These are phyloP conservation scores for Phyllosticta citrichinensis DNA, from an alignment of 2,329 filamentous ascomycete genomes.

Conservation along the genomic window DNA sequence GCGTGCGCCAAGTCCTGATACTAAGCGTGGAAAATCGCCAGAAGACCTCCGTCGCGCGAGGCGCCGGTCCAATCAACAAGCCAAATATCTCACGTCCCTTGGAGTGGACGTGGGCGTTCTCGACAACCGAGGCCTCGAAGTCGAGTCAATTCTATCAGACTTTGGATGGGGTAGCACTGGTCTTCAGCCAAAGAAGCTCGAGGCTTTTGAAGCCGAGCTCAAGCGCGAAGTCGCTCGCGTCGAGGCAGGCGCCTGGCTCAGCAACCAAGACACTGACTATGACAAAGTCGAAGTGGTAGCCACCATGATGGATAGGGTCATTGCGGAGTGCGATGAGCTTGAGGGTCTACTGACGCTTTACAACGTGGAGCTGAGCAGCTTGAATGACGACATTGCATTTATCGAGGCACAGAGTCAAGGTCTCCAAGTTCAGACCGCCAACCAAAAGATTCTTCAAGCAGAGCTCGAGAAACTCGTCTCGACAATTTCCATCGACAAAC, in stretches of 20 bases:
- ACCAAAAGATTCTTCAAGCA: constrained; percentile 85
- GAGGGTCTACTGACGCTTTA: constrained; percentile 92
- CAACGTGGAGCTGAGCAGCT: constrained; percentile 83
- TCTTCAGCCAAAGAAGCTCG: constrained; percentile 63
- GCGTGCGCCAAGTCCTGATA: constrained; percentile 30
- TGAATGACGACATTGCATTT: constrained; percentile 91
- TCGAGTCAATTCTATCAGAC: constrained; percentile 72
- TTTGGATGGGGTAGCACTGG: constrained; percentile 80
- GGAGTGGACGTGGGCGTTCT: constrained; percentile 70
- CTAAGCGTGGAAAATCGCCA: constrained; percentile 17
- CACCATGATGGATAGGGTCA: constrained; percentile 75
- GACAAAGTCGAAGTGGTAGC: constrained; percentile 82
- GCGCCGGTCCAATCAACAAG: constrained; percentile 61
- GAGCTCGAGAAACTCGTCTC: constrained; percentile 84
- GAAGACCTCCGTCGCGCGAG: constrained; percentile 49
- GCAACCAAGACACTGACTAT: constrained; percentile 74
- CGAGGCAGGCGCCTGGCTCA: constrained; percentile 87
- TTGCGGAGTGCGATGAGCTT: constrained; percentile 89
- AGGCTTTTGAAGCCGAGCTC: constrained; percentile 71
- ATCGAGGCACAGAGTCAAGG: constrained; percentile 97
- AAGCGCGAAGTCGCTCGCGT: constrained; percentile 82
- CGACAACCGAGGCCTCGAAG: constrained; percentile 66
- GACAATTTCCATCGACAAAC: constrained; percentile 75
- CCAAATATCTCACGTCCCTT: constrained; percentile 65
- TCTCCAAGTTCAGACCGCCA: constrained; percentile 91